Base-by-base conservation (phyloP, 1,139 yeast species). In the Saccharomycopsis hybrid region DNA sequence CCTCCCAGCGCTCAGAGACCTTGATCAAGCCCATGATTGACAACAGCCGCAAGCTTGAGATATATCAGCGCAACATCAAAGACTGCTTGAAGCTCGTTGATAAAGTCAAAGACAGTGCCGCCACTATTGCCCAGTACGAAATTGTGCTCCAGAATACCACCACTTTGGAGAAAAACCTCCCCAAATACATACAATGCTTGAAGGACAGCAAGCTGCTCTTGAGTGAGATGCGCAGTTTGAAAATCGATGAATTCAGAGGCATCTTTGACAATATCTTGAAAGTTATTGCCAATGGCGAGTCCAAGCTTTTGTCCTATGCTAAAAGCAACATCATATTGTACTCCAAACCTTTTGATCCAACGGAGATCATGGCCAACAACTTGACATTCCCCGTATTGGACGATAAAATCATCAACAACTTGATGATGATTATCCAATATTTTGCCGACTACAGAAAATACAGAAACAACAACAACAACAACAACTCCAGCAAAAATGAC, bases 11-110 rank as follows among this genome's bases (percentile, higher is more conserved):
- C 37, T 87, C 95, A 0, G 80, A 83, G 56, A 65, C 70, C 42
- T 74, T 82, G 32, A 79, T 88, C 59, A 74, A 78, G 50, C 97
- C 97, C 0, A 79, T 88, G 43, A 71, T 87, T 41, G 72, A 74
- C 18, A 78, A 80, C 52, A 85, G 87, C 43, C 78, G 77, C 54
- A 70, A 72, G 52, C 65, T 86, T 49, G 77, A 77, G 31, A 65
- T 71, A 1, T 74, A 78, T 56, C 82, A 82, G 59, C 63, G 69
- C 41, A 84, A 81, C 58, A 75, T 86, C 32, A 82, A 80, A 47
- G 71, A 74, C 28, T 83, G 89, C 4, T 65, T 85, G 47, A 67
- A 65, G 41, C 72, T 85, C 1, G 78, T 87, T 5, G 74, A 73
- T 45, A 82, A 74, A 7, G 86, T 88, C 28, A 79, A 82, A 58